phyloP scores from a whole-genome alignment of 441 rosid genomes.

The Brassica balearica region DNA sequence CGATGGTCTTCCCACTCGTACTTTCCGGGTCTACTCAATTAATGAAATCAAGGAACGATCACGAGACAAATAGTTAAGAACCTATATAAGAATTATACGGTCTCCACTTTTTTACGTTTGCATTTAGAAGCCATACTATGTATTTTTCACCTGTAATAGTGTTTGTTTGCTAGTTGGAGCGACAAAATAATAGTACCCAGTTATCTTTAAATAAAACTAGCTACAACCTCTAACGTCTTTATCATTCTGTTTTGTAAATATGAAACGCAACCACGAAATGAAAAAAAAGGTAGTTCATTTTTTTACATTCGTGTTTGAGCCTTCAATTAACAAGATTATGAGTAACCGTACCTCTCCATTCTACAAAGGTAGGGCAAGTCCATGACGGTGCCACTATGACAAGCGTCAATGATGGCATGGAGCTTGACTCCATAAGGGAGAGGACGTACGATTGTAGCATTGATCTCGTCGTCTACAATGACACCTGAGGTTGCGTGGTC shows the following conservation, averaged over 20 bases:
- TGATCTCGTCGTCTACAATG: slow-evolving; percentile 74
- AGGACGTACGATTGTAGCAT: slow-evolving; percentile 59
- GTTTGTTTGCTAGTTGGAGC: neutral
- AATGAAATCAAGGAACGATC: slow-evolving; percentile 19
- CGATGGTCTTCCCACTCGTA: slow-evolving; percentile 71
- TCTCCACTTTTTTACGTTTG: neutral
- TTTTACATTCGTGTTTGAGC: neutral
- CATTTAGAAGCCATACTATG: neutral
- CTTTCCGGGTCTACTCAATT: slow-evolving; percentile 48
- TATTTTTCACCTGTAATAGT: neutral
- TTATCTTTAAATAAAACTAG: no score
- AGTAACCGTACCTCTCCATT: slow-evolving; percentile 62
- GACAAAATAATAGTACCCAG: neutral
- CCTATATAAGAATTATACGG: neutral
- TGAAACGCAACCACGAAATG: neutral
- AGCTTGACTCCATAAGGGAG: slow-evolving; percentile 69
- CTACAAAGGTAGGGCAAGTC: slow-evolving; percentile 72
- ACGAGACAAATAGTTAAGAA: neutral
- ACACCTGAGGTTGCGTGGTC: slow-evolving; percentile 62
- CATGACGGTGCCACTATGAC: slow-evolving; percentile 72
- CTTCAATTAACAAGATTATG: neutral
- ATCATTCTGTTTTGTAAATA: neutral
- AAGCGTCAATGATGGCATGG: slow-evolving; percentile 71
- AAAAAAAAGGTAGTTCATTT: no score
- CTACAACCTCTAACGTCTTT: neutral